Evolutionary conservation across 116 monocot genomes (phyloP), one percentile per base, ranked within the genome.

Genomic region (Papilionanthe hybrid): DNA sequence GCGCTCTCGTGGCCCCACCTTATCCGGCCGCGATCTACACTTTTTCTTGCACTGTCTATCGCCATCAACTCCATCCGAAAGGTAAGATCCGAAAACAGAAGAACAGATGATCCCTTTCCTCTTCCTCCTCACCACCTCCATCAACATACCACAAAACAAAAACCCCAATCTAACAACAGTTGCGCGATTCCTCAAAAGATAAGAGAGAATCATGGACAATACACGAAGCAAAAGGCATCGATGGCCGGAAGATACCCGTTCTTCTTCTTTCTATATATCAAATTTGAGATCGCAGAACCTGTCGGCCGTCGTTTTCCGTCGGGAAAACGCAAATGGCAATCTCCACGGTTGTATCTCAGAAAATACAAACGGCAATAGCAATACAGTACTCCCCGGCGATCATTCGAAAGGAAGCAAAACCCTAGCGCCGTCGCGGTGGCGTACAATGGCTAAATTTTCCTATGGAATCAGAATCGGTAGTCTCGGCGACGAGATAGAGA

Each of bases 81-180:
- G 50, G 57, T 44, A 72, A 41, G 83, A 83, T 58, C 72, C 77
- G 78, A 72, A 9, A 18, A 55, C 41, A 5, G 28, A 43, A 1
- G 78, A 78, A 42, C 72, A 55, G 45, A 72, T 83, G 3, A 41
- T 42, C 27, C 83, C 78, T 78, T 83, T 83, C 20, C 83, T 68
- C 78, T 83, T 83, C 45, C 83, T 78, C 43, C 56, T 78, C 22
- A 73, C 42, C 2, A 47, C 55, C 55, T 83, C 83, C 83, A 83
- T 83, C 37, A 13, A 27, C 5, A 75, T n/a, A 15, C 11, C 47
- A 12, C 20, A 28, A 41, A 75, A 11, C 23, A 42, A 48, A 50
- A 28, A 49, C 22, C 44, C 73, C 43, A 73, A 44, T 9, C 73
- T 44, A 43, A 6, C 20, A 75, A 49, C 9, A 23, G 27, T 49